phyloP scores from a whole-genome alignment of 2,329 filamentous ascomycete genomes.

The Myriosclerotinia curreyana region DNA sequence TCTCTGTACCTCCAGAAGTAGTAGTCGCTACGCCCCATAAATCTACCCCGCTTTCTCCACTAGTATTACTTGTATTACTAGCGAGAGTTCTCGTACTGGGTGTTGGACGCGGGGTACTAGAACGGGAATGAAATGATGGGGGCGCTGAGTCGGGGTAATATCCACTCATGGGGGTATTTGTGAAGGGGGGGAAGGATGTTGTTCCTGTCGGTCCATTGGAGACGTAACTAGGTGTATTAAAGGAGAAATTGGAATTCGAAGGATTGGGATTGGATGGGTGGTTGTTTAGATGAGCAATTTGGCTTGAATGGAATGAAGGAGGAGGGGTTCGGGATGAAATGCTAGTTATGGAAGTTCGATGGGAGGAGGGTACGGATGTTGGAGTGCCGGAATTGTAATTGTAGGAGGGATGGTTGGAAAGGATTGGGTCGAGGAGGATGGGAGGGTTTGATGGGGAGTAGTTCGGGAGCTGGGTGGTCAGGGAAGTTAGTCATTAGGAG shows the following conservation, averaged over 20 bases:
- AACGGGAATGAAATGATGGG: conserved; percentile 19
- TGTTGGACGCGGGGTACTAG: conserved; percentile 21
- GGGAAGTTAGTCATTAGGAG: background rate
- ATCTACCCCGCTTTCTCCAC: conserved; percentile 23
- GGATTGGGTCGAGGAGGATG: conserved; percentile 32
- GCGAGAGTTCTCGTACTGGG: conserved; percentile 26
- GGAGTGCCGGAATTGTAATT: conserved; percentile 34
- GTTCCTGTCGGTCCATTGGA: background rate
- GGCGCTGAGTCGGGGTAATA: conserved; percentile 27
- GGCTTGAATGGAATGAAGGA: conserved; percentile 28
- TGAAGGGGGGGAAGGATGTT: conserved; percentile 24
- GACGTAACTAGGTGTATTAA: background rate
- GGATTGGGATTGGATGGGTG: conserved; percentile 26
- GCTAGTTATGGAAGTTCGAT: conserved; percentile 8
- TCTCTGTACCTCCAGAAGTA: conserved; percentile 18
- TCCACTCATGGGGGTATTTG: conserved; percentile 17
- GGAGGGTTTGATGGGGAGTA: conserved; percentile 27
- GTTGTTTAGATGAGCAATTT: conserved; percentile 20
- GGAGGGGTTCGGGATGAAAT: conserved; percentile 21
- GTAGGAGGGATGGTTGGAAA: conserved; percentile 22
- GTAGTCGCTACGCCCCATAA: conserved; percentile 36
- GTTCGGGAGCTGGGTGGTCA: conserved; percentile 29
- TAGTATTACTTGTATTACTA: conserved; percentile 13
- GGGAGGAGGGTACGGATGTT: conserved; percentile 26
- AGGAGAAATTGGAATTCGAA: conserved; percentile 22